phyloP scores from a whole-genome alignment of 2,329 filamentous ascomycete species.

The Hypoxylon sp. region DNA sequence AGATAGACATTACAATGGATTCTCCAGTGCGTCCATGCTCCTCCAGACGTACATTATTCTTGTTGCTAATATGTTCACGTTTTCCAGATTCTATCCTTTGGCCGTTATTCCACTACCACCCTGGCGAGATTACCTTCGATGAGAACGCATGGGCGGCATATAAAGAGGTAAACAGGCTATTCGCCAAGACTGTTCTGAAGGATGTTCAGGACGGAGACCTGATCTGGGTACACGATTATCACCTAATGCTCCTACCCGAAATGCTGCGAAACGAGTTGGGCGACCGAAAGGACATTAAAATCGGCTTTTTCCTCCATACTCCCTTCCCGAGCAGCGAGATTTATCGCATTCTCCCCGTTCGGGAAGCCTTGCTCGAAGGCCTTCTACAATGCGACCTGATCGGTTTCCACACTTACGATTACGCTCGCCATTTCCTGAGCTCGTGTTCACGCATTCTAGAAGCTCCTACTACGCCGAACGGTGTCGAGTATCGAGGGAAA shows the following conservation, averaged over 20 bases:
- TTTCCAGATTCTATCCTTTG: slow-evolving; percentile 90
- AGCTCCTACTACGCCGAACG: slow-evolving; percentile 87
- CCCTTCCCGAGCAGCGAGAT: slow-evolving; percentile 98
- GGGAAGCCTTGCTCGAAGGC: slow-evolving; percentile 87
- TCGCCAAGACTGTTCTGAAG: slow-evolving; percentile 86
- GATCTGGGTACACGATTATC: slow-evolving; percentile 99
- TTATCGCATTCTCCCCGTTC: slow-evolving; percentile 93
- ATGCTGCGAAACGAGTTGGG: slow-evolving; percentile 95
- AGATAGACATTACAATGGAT: slow-evolving; percentile 97
- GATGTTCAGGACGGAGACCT: slow-evolving; percentile 94
- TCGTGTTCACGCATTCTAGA: slow-evolving; percentile 94
- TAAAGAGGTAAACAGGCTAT: slow-evolving; percentile 90
- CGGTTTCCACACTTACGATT: slow-evolving; percentile 99
- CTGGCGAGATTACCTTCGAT: slow-evolving; percentile 97
- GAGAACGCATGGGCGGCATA: slow-evolving; percentile 95
- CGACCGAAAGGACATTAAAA: slow-evolving; percentile 87
- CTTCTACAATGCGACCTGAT: slow-evolving; percentile 94
- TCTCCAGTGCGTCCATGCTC: slow-evolving; percentile 77
- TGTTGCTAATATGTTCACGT: slow-evolving; percentile 15
- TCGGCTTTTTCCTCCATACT: slow-evolving; percentile 98
- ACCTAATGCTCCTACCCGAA: slow-evolving; percentile 94
- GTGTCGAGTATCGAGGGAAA: slow-evolving; percentile 89
- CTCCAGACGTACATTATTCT: neutral
- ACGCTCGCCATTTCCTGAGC: slow-evolving; percentile 96
- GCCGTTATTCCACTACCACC: slow-evolving; percentile 99